phyloP scores from a whole-genome alignment of 2,329 filamentous ascomycete genomes.

The Claviceps cyperi region DNA sequence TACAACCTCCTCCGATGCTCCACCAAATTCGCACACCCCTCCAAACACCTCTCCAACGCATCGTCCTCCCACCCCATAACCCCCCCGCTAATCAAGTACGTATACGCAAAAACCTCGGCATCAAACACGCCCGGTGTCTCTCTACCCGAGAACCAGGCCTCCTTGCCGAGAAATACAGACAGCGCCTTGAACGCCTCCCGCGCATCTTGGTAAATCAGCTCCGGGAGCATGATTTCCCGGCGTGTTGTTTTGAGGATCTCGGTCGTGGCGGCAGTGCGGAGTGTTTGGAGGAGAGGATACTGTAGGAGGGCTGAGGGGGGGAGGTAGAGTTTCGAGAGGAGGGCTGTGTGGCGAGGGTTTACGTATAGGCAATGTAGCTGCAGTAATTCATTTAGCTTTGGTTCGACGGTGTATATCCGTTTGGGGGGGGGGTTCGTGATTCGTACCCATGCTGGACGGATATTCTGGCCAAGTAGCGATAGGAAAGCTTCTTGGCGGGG shows the following conservation, averaged over 20 bases:
- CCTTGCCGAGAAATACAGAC: conserved; percentile 24
- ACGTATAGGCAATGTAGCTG: conserved; percentile 75
- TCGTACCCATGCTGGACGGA: conserved; percentile 75
- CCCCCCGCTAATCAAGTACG: conserved; percentile 52
- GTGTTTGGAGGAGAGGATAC: conserved; percentile 45
- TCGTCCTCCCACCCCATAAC: conserved; percentile 44
- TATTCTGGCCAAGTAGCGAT: conserved; percentile 57
- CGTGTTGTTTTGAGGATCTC: conserved; percentile 54
- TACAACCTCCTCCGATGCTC: conserved; percentile 24
- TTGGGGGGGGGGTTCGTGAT: no score
- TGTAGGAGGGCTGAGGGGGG: conserved; percentile 50
- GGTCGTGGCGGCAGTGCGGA: conserved; percentile 57
- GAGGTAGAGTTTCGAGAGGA: conserved; percentile 62
- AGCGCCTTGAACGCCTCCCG: conserved; percentile 32
- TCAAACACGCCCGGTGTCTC: conserved; percentile 61
- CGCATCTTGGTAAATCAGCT: conserved; percentile 28
- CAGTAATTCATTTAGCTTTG: no score
- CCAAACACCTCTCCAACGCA: conserved; percentile 41
- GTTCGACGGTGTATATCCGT: conserved; percentile 4
- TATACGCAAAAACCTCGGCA: conserved; percentile 81
- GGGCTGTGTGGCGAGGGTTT: conserved; percentile 47
- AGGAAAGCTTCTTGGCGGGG: conserved; percentile 59
- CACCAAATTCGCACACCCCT: conserved; percentile 45
- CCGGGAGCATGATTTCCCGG: conserved; percentile 18
- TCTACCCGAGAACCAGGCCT: conserved; percentile 35